Evolutionary conservation across 2,329 filamentous ascomycete genomes (phyloP), one percentile per base, ranked within the genome.

Genomic region (Cordyceps javanica): DNA sequence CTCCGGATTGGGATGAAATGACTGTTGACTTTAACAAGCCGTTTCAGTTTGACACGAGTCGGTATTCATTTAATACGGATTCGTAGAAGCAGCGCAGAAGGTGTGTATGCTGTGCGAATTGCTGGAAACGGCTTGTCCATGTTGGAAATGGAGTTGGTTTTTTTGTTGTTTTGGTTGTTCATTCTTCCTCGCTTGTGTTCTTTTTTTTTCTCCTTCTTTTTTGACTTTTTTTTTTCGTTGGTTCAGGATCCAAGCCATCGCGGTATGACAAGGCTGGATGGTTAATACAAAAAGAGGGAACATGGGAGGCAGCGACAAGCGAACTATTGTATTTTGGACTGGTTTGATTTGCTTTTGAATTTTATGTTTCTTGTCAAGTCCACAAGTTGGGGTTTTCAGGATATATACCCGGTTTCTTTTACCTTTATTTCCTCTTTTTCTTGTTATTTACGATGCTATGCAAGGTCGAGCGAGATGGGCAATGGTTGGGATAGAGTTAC

Each of bases 1-100:
- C 62, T 44, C 63, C 69, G 8, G 68, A 73, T 59, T 81, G 80
- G 77, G 80, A 83, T 36, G 78, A 83, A n/a, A 66, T 79, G 38
- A 66, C 74, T 4, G 65, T 69, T 0, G 77, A 81, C 64, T 81
- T 82, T 61, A 72, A 72, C 54, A 82, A 83, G 67, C 75, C 79
- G 0, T 81, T 82, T 60, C 65, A 74, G 61, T 70, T 85, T 55
- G 81, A 85, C 59, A 74, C 73, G 46, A 68, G 66, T 55, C 62
- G 66, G 16, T 74, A 73, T 61, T 69, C 66, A 13, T 66, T 75
- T 64, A 66, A 69, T 46, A 65, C 64, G 21, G 34, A 21, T 21
- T 46, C 39, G 4, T 46, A 30, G 39, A 16, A 21, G 28, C 49
- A 10, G 26, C n/a, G 10, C 11, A 21, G 19, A 21, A 25, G 28